A percentile compares a stretch with the other conserved stretches of the same genome.
phyloP scores from a whole-genome alignment of 345 rosid genomes.

The Cardamine occulta region DNA sequence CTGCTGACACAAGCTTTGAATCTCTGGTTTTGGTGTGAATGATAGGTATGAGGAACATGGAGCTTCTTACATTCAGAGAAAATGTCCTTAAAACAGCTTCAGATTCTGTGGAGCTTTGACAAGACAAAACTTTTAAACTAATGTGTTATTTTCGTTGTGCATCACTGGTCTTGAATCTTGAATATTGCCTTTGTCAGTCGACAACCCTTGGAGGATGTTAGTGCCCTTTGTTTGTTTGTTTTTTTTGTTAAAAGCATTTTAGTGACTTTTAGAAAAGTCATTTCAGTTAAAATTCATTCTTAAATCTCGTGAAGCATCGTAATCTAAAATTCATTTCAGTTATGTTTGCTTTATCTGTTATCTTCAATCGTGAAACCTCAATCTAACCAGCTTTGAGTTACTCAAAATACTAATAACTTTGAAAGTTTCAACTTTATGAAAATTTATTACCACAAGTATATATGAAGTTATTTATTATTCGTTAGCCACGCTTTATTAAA shows the following conservation, averaged over 20 bases:
- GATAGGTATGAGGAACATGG: conserved; percentile 98
- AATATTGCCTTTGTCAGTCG: background rate
- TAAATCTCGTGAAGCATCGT: background rate
- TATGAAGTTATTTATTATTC: background rate
- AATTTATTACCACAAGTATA: background rate
- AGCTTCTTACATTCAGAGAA: conserved; percentile 90
- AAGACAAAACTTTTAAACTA: conserved; percentile 26
- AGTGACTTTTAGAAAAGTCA: background rate
- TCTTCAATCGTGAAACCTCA: background rate
- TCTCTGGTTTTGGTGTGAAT: conserved; percentile 11
- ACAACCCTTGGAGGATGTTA: background rate
- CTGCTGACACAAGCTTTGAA: conserved; percentile 16
- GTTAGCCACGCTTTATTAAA: background rate
- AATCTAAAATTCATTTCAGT: background rate
- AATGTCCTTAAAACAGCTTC: conserved; percentile 68
- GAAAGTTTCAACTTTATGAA: background rate
- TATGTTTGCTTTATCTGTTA: no score
- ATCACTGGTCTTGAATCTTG: background rate
- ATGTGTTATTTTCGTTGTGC: conserved; percentile 22
- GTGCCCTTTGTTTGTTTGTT: background rate
- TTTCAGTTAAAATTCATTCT: background rate
- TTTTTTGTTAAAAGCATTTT: background rate
- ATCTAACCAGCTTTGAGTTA: background rate
- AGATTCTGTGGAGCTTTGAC: conserved; percentile 9
- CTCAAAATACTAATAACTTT: background rate